Conservation (phyloP, 306 rosid species). For the Citrullus colocynthis region DNA sequence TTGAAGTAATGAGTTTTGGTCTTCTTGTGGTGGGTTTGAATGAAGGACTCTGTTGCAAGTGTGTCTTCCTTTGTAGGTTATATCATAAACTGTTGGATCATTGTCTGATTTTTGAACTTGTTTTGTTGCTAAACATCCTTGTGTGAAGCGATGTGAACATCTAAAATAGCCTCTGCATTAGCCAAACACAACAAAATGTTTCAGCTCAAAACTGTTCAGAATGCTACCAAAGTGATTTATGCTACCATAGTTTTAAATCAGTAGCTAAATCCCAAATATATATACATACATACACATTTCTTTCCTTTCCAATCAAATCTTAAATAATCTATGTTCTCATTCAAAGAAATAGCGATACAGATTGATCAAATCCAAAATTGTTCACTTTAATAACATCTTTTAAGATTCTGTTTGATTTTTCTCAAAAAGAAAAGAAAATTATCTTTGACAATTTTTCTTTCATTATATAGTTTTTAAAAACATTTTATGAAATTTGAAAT, state of each 20-base stretch:
- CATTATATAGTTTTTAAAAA: no score
- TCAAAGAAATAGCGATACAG: no score
- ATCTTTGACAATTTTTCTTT: no score
- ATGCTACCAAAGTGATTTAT: not conserved
- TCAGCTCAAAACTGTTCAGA: not conserved
- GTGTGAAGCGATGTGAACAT: slow-evolving; percentile 52
- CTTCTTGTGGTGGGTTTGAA: not conserved
- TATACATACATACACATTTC: no score
- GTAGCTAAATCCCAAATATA: not conserved
- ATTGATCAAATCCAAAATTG: not conserved
- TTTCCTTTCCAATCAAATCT: no score
- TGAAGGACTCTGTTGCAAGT: slow-evolving; percentile 27
- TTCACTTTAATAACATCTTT: no score
- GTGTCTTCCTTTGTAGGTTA: slow-evolving; percentile 54
- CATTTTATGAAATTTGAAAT: no score
- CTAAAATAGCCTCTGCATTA: slow-evolving; percentile 67
- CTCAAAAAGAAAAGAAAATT: no score
- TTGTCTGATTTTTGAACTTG: slow-evolving; percentile 69
- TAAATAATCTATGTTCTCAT: no score
- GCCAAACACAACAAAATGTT: not conserved
- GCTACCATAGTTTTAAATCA: not conserved
- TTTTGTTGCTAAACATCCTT: slow-evolving; percentile 77
- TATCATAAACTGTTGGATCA: slow-evolving; percentile 28
- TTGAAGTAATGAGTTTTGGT: slow-evolving; percentile 18
- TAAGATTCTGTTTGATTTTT: no score